phyloP scores from a whole-genome alignment of 1,284 basidiomycete species.

The Vanrija pseudolonga region DNA sequence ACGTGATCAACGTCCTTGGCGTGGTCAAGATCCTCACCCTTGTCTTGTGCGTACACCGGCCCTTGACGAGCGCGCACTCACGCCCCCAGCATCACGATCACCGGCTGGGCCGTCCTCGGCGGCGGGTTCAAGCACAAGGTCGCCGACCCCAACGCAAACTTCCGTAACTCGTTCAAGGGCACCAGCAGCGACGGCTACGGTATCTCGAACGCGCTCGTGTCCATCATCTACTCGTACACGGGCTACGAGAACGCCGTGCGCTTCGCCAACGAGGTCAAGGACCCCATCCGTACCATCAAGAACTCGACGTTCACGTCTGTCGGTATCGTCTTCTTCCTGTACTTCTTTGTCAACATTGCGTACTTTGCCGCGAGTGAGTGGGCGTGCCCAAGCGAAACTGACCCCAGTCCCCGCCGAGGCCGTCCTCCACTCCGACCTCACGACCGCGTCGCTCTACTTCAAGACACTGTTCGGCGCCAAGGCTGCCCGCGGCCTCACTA shows the following conservation, averaged over 20 bases:
- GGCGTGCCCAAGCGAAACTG: no score
- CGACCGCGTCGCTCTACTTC: conserved; percentile 45
- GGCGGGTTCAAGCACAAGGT: conserved; percentile 50
- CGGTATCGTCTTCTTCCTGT: conserved; percentile 28
- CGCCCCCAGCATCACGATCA: conserved; percentile 40
- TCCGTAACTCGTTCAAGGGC: conserved; percentile 54
- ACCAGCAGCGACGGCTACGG: conserved; percentile 51
- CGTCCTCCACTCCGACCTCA: conserved; percentile 31
- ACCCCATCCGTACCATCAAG: conserved; percentile 33
- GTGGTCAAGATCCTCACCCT: neutral
- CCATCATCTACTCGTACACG: conserved; percentile 19
- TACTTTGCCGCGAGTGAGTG: conserved; percentile 39
- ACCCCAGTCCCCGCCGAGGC: conserved; percentile 35
- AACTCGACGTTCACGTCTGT: conserved; percentile 26
- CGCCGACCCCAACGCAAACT: conserved; percentile 54
- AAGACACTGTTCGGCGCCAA: conserved; percentile 42
- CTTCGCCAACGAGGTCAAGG: conserved; percentile 52
- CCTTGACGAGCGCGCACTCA: no score
- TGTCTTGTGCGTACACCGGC: neutral
- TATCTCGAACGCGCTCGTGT: conserved; percentile 45
- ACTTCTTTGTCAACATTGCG: conserved; percentile 31
- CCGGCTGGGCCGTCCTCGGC: conserved; percentile 54
- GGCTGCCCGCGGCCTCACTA: conserved; percentile 25
- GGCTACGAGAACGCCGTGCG: conserved; percentile 55
- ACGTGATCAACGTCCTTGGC: neutral